Base-by-base conservation (phyloP, 192 early-diverging fungal genomes). In the Cetraspora pellucida region DNA sequence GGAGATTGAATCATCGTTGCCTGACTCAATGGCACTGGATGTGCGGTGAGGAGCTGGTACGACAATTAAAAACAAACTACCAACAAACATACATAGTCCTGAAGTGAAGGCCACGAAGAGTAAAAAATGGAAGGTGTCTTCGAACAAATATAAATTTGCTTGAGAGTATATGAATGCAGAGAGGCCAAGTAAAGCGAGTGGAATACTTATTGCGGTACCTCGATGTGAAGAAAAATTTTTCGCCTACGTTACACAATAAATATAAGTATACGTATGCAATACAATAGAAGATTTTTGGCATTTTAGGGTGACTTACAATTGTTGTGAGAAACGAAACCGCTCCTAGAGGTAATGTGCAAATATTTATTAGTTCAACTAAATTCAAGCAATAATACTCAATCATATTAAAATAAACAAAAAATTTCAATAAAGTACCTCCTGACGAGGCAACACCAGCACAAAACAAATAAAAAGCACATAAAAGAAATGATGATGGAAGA, bases 101-200 rank as follows among this genome's bases (percentile, higher is more conserved):
- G 87, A 86, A 10, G 84, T 77, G 2, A 80, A 63, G n/a, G 87
- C 85, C 69, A 91, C 83, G 21, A 88, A 84, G 10, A 83, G 37
- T 79, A 91, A 27, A 64, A 89, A 90, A 16, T 80, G 80, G 28
- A 74, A 81, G 0, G 90, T 88, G 17, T 82, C 79, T 55, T 86
- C 82, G 71, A 88, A 90, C 73, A 83, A 87, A 23, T 64, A 75
- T 5, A 79, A 85, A 78, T 89, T 89, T 25, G 90, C 72, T 66
- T 85, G 84, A 2, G 90, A 89, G 67, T 89, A 91, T 21, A 89
- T 79, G 70, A 89, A 82, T 10, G 90, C 88, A n/a, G 90, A 89
- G 37, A 91, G 81, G 3, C 89, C 90, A 78, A 89, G 89, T 49
- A 84, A 76, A 13, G 85, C 87, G 58, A 87, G 78, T 64, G 90